Base-by-base conservation (phyloP, 371 early-diverging fungal genomes). In the Rhizomucor miehei region DNA sequence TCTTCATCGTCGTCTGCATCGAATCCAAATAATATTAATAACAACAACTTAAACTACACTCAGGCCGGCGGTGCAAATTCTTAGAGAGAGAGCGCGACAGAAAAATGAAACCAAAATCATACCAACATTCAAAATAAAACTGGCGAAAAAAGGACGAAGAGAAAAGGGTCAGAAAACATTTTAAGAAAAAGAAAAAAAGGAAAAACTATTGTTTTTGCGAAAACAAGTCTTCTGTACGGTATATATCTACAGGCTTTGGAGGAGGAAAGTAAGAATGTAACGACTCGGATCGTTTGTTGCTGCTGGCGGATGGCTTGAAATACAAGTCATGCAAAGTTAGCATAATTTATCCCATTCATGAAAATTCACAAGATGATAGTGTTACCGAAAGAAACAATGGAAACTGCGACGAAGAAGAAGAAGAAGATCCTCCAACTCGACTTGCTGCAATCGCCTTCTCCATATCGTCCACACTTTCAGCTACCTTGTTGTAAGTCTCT, bases 221-320 rank as follows among this genome's bases (percentile, higher is more conserved):
- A 52, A 70, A 59, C 12, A 75, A 52, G 19, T 66, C 61, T 14
- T 54, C 16, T 49, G 71, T 71, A 29, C 46, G 48, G 52, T 59
- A 75, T 11, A 76, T 76, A 13, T 73, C 63, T 10, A 76, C 69
- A 5, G 57, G 60, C n/a, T 53, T 51, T 1, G 77, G 77, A 17
- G 77, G 77, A 23, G 77, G 77, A 40, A 76, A 76, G 34, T 76
- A 76, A n/a, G 77, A 73, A 48, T 76, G 77, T 21, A 64, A 45
- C 6, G 68, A 35, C 12, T 40, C 51, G 39, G 14, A 45, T 44
- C 43, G 36, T 38, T 44, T 39, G 34, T 48, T 39, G 29, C 29
- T 29, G 29, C 29, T 29, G 29, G 29, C 8, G 29, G 29, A 29
- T 29, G 29, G 29, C 29, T 29, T n/a, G n/a, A n/a, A n/a, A n/a